phyloP scores from a whole-genome alignment of 108 stramenopile genomes.

The Bacterosira constricta region DNA sequence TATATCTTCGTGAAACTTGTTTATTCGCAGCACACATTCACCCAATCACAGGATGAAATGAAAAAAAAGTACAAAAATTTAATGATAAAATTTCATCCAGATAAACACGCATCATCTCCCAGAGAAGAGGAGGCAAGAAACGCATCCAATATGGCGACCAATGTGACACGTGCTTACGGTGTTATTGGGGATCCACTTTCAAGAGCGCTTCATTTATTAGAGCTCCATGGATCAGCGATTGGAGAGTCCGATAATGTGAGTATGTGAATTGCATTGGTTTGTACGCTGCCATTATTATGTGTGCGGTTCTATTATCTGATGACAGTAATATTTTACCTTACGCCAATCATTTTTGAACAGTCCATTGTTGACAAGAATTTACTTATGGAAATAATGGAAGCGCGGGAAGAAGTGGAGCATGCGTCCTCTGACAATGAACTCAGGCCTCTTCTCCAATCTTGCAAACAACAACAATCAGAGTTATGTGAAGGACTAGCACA shows the following conservation, averaged over 20 bases:
- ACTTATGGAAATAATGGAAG: slow-evolving; percentile 72
- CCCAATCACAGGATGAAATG: slow-evolving; percentile 41
- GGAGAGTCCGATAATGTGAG: slow-evolving; percentile 36
- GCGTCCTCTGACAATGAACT: slow-evolving; percentile 37
- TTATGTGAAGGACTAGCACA: slow-evolving; percentile 31
- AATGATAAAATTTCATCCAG: slow-evolving; percentile 74
- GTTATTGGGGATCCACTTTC: slow-evolving; percentile 55
- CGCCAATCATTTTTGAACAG: slow-evolving; percentile 45
- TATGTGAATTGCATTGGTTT: not conserved
- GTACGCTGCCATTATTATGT: not conserved
- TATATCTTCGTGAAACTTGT: no score
- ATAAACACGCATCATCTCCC: slow-evolving; percentile 45
- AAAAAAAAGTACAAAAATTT: slow-evolving; percentile 62
- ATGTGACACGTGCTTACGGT: slow-evolving; percentile 70
- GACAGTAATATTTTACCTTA: no score
- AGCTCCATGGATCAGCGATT: slow-evolving; percentile 58
- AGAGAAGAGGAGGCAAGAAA: slow-evolving; percentile 34
- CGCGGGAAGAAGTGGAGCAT: slow-evolving; percentile 63
- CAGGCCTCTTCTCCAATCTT: slow-evolving; percentile 43
- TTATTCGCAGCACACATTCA: slow-evolving; percentile 49
- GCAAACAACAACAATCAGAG: slow-evolving; percentile 28
- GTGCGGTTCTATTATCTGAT: slow-evolving; percentile 20
- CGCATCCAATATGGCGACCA: slow-evolving; percentile 38
- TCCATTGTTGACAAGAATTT: slow-evolving; percentile 56
- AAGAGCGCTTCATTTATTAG: slow-evolving; percentile 71